A percentile compares a stretch with the other conserved stretches of the same genome.
These are phyloP conservation scores for Chlorella vulgaris DNA, from an alignment of 139 green algal genomes.

Conservation along the genomic window DNA sequence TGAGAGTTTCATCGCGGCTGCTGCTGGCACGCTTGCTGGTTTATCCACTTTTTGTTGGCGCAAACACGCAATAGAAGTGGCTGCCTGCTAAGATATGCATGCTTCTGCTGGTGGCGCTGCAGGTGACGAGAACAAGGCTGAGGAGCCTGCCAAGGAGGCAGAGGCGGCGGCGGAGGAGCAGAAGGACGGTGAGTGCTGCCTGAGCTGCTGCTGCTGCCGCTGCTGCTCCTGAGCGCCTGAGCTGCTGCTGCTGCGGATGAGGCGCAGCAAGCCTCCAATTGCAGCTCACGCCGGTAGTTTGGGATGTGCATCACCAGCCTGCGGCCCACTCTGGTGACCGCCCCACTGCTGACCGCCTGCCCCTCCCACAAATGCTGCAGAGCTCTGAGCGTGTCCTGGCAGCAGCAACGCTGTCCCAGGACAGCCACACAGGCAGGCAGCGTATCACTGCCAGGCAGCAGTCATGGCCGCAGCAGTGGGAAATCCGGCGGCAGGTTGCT, in stretches of 20 bases:
- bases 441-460: too few relatives aligned
- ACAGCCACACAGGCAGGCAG: too few relatives aligned
- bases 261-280: too few relatives aligned
- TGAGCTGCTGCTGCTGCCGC: not conserved
- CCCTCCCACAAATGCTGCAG: not conserved
- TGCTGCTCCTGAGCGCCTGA: not conserved
- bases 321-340: too few relatives aligned
- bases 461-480: too few relatives aligned
- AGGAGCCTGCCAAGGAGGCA: not conserved
- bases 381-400: conserved; percentile 1
- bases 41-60: too few relatives aligned
- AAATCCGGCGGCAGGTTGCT: too few relatives aligned
- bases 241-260: not conserved
- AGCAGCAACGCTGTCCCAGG: too few relatives aligned
- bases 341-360: not conserved
- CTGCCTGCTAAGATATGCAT: too few relatives aligned
- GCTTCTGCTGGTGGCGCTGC: not conserved
- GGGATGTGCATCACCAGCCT: too few relatives aligned
- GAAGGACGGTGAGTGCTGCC: conserved; percentile 8
- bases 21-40: too few relatives aligned
- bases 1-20: too few relatives aligned
- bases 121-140: conserved; percentile 9
- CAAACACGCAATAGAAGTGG: not conserved
- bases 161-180: conserved; percentile 8
- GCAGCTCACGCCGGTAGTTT: not conserved